Percentiles rank a stretch among this genome's conserved stretches.
Evolutionary conservation across 2,329 filamentous ascomycete species (phyloP).

Genomic region (Neonectria magnoliae): DNA sequence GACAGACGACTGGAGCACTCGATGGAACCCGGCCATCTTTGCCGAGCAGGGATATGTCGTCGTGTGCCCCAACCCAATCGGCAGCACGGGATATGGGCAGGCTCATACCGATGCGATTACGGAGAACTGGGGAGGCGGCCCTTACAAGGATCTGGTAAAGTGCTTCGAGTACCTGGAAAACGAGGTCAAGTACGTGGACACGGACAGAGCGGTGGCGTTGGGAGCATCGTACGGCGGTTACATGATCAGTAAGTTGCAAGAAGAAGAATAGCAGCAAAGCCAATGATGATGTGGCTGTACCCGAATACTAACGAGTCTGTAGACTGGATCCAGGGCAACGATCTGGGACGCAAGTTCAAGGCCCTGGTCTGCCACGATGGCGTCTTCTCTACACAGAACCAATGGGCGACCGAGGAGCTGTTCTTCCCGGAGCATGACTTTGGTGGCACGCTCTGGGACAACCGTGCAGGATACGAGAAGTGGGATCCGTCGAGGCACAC

Average conservation of each 20-base stretch:
- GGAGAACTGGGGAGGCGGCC: slow-evolving; percentile 84
- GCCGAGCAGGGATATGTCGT: slow-evolving; percentile 90
- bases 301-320: slow-evolving; percentile 42
- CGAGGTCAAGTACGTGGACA: slow-evolving; percentile 75
- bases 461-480: slow-evolving; percentile 70
- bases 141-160: slow-evolving; percentile 83
- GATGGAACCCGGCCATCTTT: slow-evolving; percentile 89
- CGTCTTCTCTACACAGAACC: slow-evolving; percentile 76
- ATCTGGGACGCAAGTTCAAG: slow-evolving; percentile 84
- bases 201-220: slow-evolving; percentile 73
- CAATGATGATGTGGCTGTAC: background rate
- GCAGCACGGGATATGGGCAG: slow-evolving; percentile 85
- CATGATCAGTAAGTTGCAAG: slow-evolving; percentile 70
- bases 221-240: slow-evolving; percentile 81
- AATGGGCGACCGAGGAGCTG: slow-evolving; percentile 74
- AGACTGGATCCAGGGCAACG: slow-evolving; percentile 91
- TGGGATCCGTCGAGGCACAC: slow-evolving; percentile 75
- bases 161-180: slow-evolving; percentile 79
- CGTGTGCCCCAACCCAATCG: slow-evolving; percentile 84
- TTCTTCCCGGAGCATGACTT: slow-evolving; percentile 77
- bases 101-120: slow-evolving; percentile 79
- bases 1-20: slow-evolving; percentile 79
- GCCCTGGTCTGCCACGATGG: slow-evolving; percentile 91
- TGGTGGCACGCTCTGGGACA: slow-evolving; percentile 69
- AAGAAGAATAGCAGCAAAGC: background rate